Evolutionary conservation across 2,329 filamentous ascomycete genomes (phyloP), one percentile per base, ranked within the genome.

Genomic region (Moelleriella libera): DNA sequence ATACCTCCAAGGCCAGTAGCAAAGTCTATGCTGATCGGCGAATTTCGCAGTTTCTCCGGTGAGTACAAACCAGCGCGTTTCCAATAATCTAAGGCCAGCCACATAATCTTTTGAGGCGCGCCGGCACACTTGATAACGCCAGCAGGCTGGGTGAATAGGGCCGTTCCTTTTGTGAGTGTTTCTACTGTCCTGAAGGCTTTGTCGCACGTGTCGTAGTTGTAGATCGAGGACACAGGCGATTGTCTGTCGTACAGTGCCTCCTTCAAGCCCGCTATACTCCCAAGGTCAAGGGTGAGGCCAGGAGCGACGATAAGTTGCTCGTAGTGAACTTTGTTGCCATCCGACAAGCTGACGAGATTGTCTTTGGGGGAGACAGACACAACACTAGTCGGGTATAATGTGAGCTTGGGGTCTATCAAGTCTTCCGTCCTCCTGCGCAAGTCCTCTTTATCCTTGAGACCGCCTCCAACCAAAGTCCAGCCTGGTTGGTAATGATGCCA

Each of bases 401-500:
- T 75, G 51, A 84, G 61, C 55, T 78, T 78, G n/a, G 74, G 60
- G 53, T 82, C 71, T 6, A 83, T 60, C 45, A 83, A 58, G 44
- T 63, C 63, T 5, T 64, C 55, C 40, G 82, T 57, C 1, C 72
- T 72, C 48, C 64, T 61, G 44, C 71, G 70, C 48, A 83, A 62
- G 29, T 80, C 71, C 52, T 80, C 66, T 57, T 78, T 80, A 44
- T 67, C 71, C 61, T 83, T 83, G 40, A 84, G 67, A 4, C 80
- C 80, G 40, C 76, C 79, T 42, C 80, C 80, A 2, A 83, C 80
- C 1, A 84, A 67, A 2, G 81, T 84, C 80, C 80, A 84, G 47
- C 80, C 80, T 1, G 80, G 78, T 60, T 84, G 80, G 58, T 83
- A 84, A 63, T 84, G 70, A 57, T 84, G 80, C 68, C 71, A 80